Conservation (phyloP, 352 stramenopile genomes). For the Phytophthora podocarpi region DNA sequence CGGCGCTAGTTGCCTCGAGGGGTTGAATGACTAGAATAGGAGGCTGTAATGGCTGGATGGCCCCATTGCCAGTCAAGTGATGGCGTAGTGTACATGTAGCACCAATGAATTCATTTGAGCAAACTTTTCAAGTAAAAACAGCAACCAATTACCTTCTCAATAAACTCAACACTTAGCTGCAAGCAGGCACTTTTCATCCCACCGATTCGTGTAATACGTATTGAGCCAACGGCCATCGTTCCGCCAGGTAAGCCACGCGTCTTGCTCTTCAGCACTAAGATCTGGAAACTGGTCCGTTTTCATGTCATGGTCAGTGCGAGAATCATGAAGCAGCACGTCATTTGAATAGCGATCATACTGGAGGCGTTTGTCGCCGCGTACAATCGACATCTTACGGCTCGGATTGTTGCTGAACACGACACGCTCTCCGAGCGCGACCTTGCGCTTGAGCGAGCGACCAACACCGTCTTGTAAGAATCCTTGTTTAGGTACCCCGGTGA, state of each 20-base stretch:
- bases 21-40: too few species aligned
- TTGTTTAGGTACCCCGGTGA: slow-evolving; percentile 2
- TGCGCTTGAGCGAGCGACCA: slow-evolving; percentile 15
- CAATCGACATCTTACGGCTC: slow-evolving; percentile 10
- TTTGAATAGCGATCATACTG: background rate
- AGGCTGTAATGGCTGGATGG: too few species aligned
- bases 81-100: too few species aligned
- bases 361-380: slow-evolving; percentile 9
- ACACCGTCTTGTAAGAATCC: slow-evolving; percentile 11
- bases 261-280: background rate
- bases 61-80: too few species aligned
- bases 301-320: slow-evolving; percentile 13
- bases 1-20: too few species aligned
- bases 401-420: slow-evolving; percentile 16
- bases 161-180: background rate
- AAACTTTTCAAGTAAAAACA: too few species aligned
- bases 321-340: slow-evolving; percentile 12
- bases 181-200: slow-evolving; percentile 6
- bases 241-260: slow-evolving; percentile 1
- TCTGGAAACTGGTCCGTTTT: background rate
- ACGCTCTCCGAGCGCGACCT: background rate
- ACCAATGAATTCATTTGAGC: too few species aligned
- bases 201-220: slow-evolving; percentile 4
- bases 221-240: slow-evolving; percentile 5
- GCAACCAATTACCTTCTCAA: too few species aligned